phyloP scores from a whole-genome alignment of 345 rosid genomes.

The Salix dunnii region DNA sequence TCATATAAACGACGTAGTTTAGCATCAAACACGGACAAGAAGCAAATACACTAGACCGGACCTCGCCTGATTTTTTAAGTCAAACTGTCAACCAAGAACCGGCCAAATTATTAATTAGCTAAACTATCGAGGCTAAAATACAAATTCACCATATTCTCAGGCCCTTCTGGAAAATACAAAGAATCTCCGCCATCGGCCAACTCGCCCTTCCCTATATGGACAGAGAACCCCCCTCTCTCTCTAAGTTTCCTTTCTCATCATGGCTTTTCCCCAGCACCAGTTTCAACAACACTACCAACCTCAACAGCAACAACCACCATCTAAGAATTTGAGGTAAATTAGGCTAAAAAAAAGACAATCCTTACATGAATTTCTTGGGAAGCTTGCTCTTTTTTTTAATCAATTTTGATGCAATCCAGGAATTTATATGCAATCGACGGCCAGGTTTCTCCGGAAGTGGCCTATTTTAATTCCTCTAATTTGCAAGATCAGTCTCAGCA shows the following conservation, averaged over 20 bases:
- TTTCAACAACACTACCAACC: constrained; percentile 42
- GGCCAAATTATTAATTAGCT: neutral
- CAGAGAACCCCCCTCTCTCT: neutral
- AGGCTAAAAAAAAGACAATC: neutral
- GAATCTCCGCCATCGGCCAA: constrained; percentile 19
- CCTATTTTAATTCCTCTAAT: constrained; percentile 31
- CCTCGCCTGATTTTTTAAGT: neutral
- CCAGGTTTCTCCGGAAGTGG: constrained; percentile 50
- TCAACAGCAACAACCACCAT: constrained; percentile 40
- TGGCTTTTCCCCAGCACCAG: constrained; percentile 63
- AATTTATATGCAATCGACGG: constrained; percentile 41
- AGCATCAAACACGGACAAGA: neutral
- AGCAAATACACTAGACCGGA: neutral
- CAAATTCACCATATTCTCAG: neutral
- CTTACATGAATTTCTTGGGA: neutral
- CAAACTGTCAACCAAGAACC: neutral
- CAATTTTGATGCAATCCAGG: constrained; percentile 25
- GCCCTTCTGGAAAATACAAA: constrained; percentile 18
- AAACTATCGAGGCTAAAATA: neutral
- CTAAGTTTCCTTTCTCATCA: constrained; percentile 16
- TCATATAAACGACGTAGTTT: neutral
- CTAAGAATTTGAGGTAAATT: constrained; percentile 50
- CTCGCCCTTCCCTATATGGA: constrained; percentile 15
- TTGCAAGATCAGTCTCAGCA: constrained; percentile 67
- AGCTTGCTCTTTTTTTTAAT: neutral